These are phyloP conservation scores for Raphanus sativus DNA, from an alignment of 345 rosid species.

Conservation along the genomic window DNA sequence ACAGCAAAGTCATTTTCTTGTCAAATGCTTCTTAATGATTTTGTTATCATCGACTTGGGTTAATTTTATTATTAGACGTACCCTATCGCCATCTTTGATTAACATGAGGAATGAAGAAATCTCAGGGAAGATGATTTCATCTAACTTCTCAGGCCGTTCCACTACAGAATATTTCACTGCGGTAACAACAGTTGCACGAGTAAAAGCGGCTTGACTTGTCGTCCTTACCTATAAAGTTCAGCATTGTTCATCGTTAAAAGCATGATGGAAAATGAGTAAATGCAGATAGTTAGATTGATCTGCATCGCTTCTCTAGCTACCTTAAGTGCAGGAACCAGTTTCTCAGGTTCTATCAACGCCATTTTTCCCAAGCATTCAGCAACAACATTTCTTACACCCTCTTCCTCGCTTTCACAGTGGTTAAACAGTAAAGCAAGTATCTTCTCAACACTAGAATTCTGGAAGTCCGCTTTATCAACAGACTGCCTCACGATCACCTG, in stretches of 20 bases:
- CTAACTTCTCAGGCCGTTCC: conserved; percentile 92
- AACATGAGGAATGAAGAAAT: conserved; percentile 93
- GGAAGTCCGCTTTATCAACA: conserved; percentile 94
- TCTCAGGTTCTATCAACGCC: conserved; percentile 89
- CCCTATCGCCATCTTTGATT: conserved; percentile 86
- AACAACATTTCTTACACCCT: conserved; percentile 97
- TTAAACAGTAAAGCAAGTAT: conserved; percentile 85
- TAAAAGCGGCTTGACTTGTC: conserved; percentile 80
- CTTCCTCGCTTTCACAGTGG: conserved; percentile 99
- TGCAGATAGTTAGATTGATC: conserved; percentile 14
- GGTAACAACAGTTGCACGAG: conserved; percentile 93
- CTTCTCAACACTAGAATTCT: conserved; percentile 84
- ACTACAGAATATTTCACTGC: conserved; percentile 94
- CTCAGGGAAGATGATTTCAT: conserved; percentile 84
- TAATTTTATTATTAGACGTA: conserved; percentile 29
- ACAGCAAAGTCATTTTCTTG: neutral
- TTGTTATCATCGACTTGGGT: neutral
- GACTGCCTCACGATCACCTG: conserved; percentile 97
- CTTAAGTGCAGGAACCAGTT: conserved; percentile 95
- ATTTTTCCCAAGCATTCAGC: conserved; percentile 99
- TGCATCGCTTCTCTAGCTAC: conserved; percentile 37
- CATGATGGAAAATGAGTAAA: conserved; percentile 1
- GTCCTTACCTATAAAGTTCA: conserved; percentile 65
- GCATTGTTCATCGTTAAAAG: neutral
- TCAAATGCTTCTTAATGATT: neutral